phyloP scores from a whole-genome alignment of 495 filamentous ascomycete genomes.

The Penicillium tannophilum region DNA sequence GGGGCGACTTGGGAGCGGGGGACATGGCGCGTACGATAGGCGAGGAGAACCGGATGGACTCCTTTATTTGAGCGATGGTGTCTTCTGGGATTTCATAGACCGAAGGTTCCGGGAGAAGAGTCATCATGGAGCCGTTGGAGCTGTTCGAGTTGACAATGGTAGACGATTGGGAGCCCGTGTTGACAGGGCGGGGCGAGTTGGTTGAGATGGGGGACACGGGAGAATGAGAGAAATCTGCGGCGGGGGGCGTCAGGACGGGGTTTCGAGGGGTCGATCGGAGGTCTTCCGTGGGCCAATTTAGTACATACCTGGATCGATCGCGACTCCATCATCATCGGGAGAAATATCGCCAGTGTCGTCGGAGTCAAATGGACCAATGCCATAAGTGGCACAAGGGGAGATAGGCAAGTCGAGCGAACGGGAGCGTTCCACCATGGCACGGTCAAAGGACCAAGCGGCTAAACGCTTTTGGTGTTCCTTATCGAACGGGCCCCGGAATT shows the following conservation, averaged over 20 bases:
- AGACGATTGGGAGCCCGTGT: constrained; percentile 41
- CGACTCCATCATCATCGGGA: constrained; percentile 27
- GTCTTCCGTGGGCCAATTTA: too few species aligned
- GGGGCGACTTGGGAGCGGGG: constrained; percentile 26
- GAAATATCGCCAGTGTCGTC: constrained; percentile 19
- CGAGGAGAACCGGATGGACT: constrained; percentile 38
- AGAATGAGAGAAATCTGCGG: neutral
- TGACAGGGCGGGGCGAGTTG: constrained; percentile 26
- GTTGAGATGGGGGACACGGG: constrained; percentile 1
- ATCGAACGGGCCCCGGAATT: constrained; percentile 56
- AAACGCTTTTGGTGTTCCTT: constrained; percentile 51
- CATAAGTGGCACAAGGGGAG: constrained; percentile 42
- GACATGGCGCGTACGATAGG: constrained; percentile 35
- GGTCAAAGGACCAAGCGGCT: constrained; percentile 52
- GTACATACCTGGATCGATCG: constrained; percentile 41
- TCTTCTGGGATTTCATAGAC: constrained; percentile 32
- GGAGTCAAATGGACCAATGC: constrained; percentile 20
- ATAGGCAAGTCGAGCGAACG: constrained; percentile 41
- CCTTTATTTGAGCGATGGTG: constrained; percentile 38
- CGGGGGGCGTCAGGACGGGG: neutral
- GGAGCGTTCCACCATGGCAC: constrained; percentile 38
- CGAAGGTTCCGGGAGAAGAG: constrained; percentile 33
- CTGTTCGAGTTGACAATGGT: constrained; percentile 44
- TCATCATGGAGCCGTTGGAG: constrained; percentile 44
- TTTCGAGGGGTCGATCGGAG: neutral